Base-by-base conservation (phyloP, 306 rosid species). In the Delonix regia region DNA sequence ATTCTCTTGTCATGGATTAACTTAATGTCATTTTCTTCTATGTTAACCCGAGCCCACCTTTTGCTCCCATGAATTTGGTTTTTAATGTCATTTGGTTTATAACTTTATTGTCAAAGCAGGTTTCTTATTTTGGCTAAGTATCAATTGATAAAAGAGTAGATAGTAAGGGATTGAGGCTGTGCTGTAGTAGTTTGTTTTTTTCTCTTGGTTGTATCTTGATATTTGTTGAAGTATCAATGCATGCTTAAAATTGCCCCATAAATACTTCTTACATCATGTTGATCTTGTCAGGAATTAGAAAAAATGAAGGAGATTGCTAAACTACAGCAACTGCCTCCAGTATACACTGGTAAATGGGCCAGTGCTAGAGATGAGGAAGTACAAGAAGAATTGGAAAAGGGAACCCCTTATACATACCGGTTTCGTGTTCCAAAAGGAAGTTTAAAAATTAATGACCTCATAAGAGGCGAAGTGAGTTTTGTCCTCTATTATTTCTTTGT, bases 241-340 rank as follows among this genome's bases (percentile, higher is more conserved):
- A 67, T 18, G 8, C 52, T 72, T 5, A 19, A 33, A 44, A 18
- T 66, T 44, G 49, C 52, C 64, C 62, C 38, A 13, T 67, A 28
- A 19, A 34, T 71, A 3, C 36, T 78, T 78, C 51, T 63, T 38
- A 47, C 25, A 63, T 25, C 70, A 38, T 33, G 36, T 80, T 83
- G 44, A 51, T 78, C 61, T 72, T 60, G 21, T 55, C 75, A 95
- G 99, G 99, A 95, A 74, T 84, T 95, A 19, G 98, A 93, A 80
- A 88, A 86, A 83, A 96, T 91, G 99, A 96, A 93, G 93, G 96
- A 93, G 84, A 83, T 85, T 71, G 96, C 97, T 42, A 91, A 89
- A 71, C 78, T 87, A 74, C 82, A 88, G 82, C 81, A 96, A 44
- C 82, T 96, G 65, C 98, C 99, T 80, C 98, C 98, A 25, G 94